These are phyloP conservation scores for Thielaviopsis populi DNA, from an alignment of 2,329 filamentous ascomycete genomes.

Conservation along the genomic window DNA sequence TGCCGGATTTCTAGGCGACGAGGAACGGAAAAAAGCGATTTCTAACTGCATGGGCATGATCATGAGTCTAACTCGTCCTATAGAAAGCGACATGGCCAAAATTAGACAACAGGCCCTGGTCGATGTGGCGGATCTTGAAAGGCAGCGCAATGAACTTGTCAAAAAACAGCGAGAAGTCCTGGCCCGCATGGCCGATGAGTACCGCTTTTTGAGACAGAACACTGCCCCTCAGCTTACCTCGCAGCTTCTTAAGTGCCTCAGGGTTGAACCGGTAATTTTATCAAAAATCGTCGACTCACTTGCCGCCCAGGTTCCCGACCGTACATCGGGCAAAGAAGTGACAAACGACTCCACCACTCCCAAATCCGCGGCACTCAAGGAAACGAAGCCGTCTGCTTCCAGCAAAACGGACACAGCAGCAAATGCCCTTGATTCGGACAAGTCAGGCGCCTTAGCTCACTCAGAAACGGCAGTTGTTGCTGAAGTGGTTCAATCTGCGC, in stretches of 20 bases:
- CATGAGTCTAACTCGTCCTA: neutral
- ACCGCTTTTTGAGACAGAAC: neutral
- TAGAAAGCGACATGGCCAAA: neutral
- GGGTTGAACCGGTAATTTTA: neutral
- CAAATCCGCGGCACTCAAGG: neutral
- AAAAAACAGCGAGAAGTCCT: constrained; percentile 4
- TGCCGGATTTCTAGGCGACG: constrained; percentile 7
- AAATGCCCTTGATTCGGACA: too few relatives aligned
- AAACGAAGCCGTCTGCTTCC: neutral
- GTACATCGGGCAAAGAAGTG: neutral
- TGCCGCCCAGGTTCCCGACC: neutral
- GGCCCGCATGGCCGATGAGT: neutral
- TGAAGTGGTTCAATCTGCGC: neutral
- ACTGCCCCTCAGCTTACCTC: neutral
- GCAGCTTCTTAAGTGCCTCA: neutral
- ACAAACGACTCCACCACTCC: neutral
- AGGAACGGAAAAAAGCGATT: neutral
- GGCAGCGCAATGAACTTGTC: constrained; percentile 5
- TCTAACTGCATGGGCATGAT: neutral
- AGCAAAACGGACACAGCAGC: neutral
- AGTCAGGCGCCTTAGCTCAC: too few relatives aligned
- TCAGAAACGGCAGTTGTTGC: neutral
- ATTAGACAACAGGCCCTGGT: neutral
- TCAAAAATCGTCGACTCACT: neutral
- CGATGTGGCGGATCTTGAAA: constrained; percentile 4